phyloP scores from a whole-genome alignment of 2,329 filamentous ascomycete genomes.

The Alternaria sp. region DNA sequence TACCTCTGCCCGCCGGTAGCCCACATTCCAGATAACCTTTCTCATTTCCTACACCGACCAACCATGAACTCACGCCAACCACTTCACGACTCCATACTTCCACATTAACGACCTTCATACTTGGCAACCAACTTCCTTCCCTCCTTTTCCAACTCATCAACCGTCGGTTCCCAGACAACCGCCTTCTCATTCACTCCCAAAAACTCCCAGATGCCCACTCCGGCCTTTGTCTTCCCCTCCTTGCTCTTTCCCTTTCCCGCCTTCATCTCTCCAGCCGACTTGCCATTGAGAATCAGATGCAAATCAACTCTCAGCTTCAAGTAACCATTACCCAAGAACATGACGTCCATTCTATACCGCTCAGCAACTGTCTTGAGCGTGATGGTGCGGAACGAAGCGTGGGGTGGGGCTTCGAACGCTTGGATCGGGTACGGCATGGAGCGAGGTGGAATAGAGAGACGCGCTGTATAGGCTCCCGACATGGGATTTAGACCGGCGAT shows the following conservation, averaged over 20 bases:
- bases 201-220: constrained; percentile 28
- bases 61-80: neutral
- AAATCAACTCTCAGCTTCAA: constrained; percentile 38
- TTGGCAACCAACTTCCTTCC: constrained; percentile 28
- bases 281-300: constrained; percentile 39
- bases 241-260: constrained; percentile 30
- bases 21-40: neutral
- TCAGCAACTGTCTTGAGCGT: constrained; percentile 32
- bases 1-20: neutral
- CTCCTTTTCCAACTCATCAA: constrained; percentile 29
- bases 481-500: constrained; percentile 24
- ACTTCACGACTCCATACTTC: neutral
- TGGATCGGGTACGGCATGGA: constrained; percentile 30
- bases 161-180: constrained; percentile 14
- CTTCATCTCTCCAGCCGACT: constrained; percentile 16
- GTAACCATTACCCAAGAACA: constrained; percentile 45
- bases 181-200: constrained; percentile 27
- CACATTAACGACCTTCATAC: constrained; percentile 26
- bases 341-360: constrained; percentile 36
- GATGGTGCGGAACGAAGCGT: constrained; percentile 38
- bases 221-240: constrained; percentile 10
- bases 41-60: neutral
- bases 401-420: constrained; percentile 34
- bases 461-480: constrained; percentile 41
- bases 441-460: constrained; percentile 40